phyloP scores from a whole-genome alignment of 306 rosid species.

The Abrus precatorius region DNA sequence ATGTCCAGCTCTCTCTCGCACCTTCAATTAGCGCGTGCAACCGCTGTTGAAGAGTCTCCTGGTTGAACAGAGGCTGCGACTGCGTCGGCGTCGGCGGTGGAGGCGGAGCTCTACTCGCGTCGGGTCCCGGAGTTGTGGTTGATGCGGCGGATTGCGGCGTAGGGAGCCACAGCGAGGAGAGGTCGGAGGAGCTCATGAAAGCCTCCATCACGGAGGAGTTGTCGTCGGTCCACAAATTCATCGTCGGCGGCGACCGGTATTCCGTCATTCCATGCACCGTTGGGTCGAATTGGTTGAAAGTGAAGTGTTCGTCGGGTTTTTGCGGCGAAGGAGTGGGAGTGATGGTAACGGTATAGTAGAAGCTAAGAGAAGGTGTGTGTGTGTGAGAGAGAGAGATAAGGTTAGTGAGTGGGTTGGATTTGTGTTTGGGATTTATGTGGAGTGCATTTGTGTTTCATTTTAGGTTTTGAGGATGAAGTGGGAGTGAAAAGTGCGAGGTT shows the following conservation, averaged over 20 bases:
- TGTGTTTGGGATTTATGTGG: slow-evolving; percentile 49
- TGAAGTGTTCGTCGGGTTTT: neutral
- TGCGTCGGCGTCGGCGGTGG: slow-evolving; percentile 44
- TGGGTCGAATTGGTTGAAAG: neutral
- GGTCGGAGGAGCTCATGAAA: slow-evolving; percentile 75
- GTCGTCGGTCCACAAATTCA: slow-evolving; percentile 84
- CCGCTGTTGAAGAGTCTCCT: slow-evolving; percentile 87
- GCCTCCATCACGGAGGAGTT: slow-evolving; percentile 84
- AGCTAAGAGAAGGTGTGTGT: neutral
- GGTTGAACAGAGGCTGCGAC: slow-evolving; percentile 60
- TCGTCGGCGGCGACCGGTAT: slow-evolving; percentile 55
- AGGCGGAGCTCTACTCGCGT: slow-evolving; percentile 13
- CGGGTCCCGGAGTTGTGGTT: slow-evolving; percentile 45
- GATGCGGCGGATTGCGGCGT: slow-evolving; percentile 67
- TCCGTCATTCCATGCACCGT: slow-evolving; percentile 62
- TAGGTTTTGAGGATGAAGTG: neutral
- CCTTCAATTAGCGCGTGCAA: slow-evolving; percentile 84
- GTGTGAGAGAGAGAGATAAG: neutral
- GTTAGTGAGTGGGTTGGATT: neutral
- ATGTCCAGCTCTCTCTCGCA: slow-evolving; percentile 79
- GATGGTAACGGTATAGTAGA: neutral
- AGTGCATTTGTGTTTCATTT: slow-evolving; percentile 42
- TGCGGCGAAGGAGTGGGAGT: neutral
- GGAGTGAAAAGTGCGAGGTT: slow-evolving; percentile 24
- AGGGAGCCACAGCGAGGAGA: slow-evolving; percentile 68